These are phyloP conservation scores for Geosmithia morbida DNA, from an alignment of 2,329 filamentous ascomycete genomes.

Conservation along the genomic window DNA sequence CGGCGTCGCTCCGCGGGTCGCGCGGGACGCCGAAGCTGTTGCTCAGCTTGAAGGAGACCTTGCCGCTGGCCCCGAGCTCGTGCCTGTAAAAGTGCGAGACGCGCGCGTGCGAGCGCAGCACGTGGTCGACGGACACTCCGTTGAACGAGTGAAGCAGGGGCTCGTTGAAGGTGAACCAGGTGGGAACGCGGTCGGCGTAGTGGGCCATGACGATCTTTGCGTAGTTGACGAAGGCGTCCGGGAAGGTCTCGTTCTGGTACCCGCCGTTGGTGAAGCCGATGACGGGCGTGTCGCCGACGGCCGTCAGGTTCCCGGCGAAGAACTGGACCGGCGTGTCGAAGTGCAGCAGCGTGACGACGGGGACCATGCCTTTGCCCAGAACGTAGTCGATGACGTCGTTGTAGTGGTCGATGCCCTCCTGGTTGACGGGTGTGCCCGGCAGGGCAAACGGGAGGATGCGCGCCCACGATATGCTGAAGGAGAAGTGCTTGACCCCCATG, in stretches of 20 bases:
- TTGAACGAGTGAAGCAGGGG: slow-evolving; percentile 26
- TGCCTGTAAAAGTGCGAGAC: slow-evolving; percentile 39
- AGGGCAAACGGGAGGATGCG: slow-evolving; percentile 36
- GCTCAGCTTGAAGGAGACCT: slow-evolving; percentile 33
- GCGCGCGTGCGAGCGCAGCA: slow-evolving; percentile 31
- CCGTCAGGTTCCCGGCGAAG: slow-evolving; percentile 16
- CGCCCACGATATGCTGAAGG: slow-evolving; percentile 36
- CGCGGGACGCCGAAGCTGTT: slow-evolving; percentile 34
- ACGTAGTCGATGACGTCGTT: slow-evolving; percentile 36
- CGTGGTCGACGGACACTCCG: slow-evolving; percentile 21
- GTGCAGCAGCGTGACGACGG: slow-evolving; percentile 31
- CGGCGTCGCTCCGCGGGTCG: slow-evolving; percentile 19
- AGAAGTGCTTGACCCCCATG: slow-evolving; percentile 35
- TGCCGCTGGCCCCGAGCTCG: slow-evolving; percentile 32
- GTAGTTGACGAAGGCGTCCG: slow-evolving; percentile 36
- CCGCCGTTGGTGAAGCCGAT: slow-evolving; percentile 25
- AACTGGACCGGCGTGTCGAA: slow-evolving; percentile 32
- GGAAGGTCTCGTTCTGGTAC: slow-evolving; percentile 29
- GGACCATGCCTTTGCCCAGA: slow-evolving; percentile 32
- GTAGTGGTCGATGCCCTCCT: slow-evolving; percentile 35
- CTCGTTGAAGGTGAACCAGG: slow-evolving; percentile 40
- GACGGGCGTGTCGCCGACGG: slow-evolving; percentile 6
- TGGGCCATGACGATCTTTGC: slow-evolving; percentile 35
- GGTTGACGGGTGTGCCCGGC: slow-evolving; percentile 33
- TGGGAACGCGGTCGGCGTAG: slow-evolving; percentile 33